Evolutionary conservation across 306 rosid species (phyloP), one percentile per base, ranked within the genome.

Genomic region (Boehmeria nivea): DNA sequence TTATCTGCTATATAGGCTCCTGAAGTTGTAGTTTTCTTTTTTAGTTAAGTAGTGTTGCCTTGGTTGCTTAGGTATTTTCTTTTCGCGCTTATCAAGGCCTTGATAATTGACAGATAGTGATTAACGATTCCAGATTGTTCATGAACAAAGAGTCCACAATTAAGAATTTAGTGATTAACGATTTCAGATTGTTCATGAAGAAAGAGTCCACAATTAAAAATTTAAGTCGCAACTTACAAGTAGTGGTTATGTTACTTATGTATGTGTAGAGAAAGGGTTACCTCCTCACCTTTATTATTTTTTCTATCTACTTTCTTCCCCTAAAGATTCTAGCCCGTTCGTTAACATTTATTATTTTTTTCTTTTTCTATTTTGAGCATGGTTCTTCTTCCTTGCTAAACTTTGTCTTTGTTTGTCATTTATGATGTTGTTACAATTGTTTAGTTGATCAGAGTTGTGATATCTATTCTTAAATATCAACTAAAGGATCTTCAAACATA

Each of bases 391-490:
- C 12, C 21, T 51, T 48, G 6, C 13, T 22, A 13, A 2, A 4
- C 0, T 51, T 18, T 10, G 4, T 4, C 9, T 53, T 6, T 56
- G 11, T 59, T 39, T 57, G 25, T 43, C 12, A 6, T n/a, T 39
- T 10, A 6, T 38, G 12, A 4, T 1, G 36, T 6, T 31, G 36
- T 0, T 6, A 16, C 11, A 34, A 36, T 53, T 27, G 27, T 11
- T 34, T 36, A n/a, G 1, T 13, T 19, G 12, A 11, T 61, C 6
- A 40, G n/a, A 20, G 19, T 6, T 36, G 1, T 15, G n/a, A 8
- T 49, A 48, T n/a, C 4, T 28, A 12, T 10, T 19, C 33, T 66
- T 53, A 57, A 64, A 28, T 25, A 39, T 59, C 57, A 71, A 66
- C 26, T 40, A 48, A 60, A 21, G 18, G 31, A 36, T 57, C 23